Conservation (phyloP, 2,329 filamentous ascomycete species). For the Xylaria sp. region DNA sequence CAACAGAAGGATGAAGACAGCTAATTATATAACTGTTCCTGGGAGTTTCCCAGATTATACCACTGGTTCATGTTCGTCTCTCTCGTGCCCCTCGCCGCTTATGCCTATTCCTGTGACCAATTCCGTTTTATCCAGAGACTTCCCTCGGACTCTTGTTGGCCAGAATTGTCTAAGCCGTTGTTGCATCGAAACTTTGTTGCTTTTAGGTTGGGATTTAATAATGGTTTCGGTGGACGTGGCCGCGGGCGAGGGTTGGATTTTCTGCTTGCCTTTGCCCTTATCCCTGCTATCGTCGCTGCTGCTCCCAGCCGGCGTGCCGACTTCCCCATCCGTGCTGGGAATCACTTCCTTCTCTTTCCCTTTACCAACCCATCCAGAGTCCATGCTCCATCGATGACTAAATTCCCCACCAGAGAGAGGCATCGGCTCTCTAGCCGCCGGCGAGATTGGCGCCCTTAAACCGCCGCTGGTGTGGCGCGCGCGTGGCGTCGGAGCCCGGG, state of each 20-base stretch:
- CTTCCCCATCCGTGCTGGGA: neutral
- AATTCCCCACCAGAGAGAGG: conserved; percentile 1
- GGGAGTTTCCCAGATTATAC: conserved; percentile 8
- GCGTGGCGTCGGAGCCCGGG: conserved; percentile 7
- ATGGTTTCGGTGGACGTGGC: neutral
- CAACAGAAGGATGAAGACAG: conserved; percentile 2
- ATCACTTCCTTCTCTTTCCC: conserved; percentile 34
- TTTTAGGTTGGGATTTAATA: conserved; percentile 11
- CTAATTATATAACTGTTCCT: conserved; percentile 16
- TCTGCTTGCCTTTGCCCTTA: conserved; percentile 3
- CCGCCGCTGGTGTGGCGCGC: conserved; percentile 25
- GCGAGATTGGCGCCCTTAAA: neutral
- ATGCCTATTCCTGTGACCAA: neutral
- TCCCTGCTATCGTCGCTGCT: conserved; percentile 1
- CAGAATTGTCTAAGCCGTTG: conserved; percentile 29
- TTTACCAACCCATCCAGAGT: neutral
- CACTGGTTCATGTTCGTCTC: neutral
- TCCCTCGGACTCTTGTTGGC: conserved; percentile 10
- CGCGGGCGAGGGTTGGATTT: neutral
- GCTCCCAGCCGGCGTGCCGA: neutral
- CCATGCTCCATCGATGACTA: neutral
- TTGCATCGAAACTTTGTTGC: conserved; percentile 25
- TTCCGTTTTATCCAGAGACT: conserved; percentile 30
- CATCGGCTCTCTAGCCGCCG: conserved; percentile 3
- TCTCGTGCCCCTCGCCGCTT: neutral